A percentile compares a stretch with the other conserved stretches of the same genome.
Evolutionary conservation across 768 basidiomycete species (phyloP).

Genomic region (Rhizopogon rudus): DNA sequence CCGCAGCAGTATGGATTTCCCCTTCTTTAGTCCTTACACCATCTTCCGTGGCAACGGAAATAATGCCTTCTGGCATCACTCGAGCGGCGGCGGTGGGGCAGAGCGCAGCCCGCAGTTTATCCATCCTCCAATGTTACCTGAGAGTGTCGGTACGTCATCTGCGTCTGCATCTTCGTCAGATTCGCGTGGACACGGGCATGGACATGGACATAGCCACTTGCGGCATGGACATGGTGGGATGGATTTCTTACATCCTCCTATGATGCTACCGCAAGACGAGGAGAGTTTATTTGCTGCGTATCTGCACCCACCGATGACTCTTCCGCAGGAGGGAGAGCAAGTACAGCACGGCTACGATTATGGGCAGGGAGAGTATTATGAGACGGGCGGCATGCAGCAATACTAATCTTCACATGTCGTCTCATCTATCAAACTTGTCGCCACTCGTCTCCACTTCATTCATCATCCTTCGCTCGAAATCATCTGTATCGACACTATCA

Average conservation of each 20-base stretch:
- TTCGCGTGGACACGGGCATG: background rate
- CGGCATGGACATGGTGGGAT: constrained; percentile 25
- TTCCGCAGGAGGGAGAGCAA: constrained; percentile 32
- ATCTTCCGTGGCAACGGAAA: constrained; percentile 52
- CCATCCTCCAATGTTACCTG: constrained; percentile 67
- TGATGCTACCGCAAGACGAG: constrained; percentile 60
- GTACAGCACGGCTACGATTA: constrained; percentile 10
- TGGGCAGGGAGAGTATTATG: constrained; percentile 26
- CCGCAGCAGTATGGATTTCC: constrained; percentile 59
- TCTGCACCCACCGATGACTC: constrained; percentile 52
- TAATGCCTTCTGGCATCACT: constrained; percentile 72
- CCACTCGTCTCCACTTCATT: background rate
- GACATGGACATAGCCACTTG: background rate
- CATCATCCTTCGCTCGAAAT: background rate
- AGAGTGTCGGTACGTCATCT: background rate
- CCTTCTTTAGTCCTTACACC: constrained; percentile 54
- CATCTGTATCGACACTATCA: background rate
- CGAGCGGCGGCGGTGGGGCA: constrained; percentile 66
- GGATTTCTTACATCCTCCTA: constrained; percentile 66
- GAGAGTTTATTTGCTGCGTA: constrained; percentile 53
- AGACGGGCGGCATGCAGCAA: constrained; percentile 30
- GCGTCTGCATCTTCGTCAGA: no score
- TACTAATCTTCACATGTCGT: constrained; percentile 14
- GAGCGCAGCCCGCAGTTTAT: constrained; percentile 52
- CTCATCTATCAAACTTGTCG: background rate